phyloP scores from a whole-genome alignment of 225 moss, liverwort and hornwort genomes.

The Pseudoscleropodium purum region DNA sequence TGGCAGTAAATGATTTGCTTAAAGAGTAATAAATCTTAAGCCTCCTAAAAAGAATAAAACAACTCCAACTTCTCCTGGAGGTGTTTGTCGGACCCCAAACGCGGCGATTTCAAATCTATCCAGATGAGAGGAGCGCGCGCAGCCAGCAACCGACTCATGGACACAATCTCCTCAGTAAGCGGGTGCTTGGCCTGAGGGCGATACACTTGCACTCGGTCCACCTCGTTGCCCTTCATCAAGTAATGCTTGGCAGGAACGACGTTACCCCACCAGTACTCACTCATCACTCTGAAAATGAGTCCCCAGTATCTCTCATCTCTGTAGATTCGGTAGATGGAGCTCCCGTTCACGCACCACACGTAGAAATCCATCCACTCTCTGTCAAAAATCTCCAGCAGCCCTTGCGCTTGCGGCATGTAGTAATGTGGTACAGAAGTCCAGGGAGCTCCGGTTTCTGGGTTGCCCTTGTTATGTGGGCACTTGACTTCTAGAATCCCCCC shows the following conservation, averaged over 20 bases:
- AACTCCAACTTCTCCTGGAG: conserved; percentile 27
- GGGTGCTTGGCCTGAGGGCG: conserved; percentile 38
- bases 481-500: conserved; percentile 85
- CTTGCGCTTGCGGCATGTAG: conserved; percentile 98
- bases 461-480: conserved; percentile 90
- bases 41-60: conserved; percentile 38
- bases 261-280: conserved; percentile 95
- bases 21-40: background rate
- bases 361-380: conserved; percentile 86
- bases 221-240: conserved; percentile 34
- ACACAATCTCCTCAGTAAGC: conserved; percentile 35
- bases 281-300: conserved; percentile 74
- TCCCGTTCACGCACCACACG: conserved; percentile 78
- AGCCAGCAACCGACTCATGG: conserved; percentile 48
- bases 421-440: conserved; percentile 77
- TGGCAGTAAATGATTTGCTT: background rate
- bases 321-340: conserved; percentile 74
- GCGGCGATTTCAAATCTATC: conserved; percentile 24
- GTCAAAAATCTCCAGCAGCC: conserved; percentile 82
- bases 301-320: conserved; percentile 77
- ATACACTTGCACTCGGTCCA: conserved; percentile 29
- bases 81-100: background rate
- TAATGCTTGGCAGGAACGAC: conserved; percentile 62
- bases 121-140: conserved; percentile 43
- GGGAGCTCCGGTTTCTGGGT: conserved; percentile 64